These are phyloP conservation scores for Nicotiana otophora DNA, from an alignment of 257 asterid species.

Conservation along the genomic window DNA sequence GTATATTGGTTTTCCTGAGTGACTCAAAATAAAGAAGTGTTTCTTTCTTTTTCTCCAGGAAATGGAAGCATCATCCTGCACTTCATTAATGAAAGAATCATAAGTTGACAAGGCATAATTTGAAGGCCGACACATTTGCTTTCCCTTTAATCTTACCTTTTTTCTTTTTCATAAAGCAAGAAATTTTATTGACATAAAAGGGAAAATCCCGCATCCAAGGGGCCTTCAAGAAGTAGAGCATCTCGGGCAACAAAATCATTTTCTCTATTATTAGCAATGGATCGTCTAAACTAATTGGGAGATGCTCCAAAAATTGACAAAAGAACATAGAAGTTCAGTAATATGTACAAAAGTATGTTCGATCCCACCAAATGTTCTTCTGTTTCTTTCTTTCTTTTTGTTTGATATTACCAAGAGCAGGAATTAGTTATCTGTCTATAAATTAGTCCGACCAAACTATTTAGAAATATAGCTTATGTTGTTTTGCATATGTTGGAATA, in stretches of 20 bases:
- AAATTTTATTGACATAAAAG: neutral
- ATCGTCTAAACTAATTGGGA: neutral
- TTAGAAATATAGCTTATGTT: neutral
- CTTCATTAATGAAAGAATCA: constrained; percentile 26
- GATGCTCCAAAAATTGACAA: neutral
- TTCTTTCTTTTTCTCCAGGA: constrained; percentile 98
- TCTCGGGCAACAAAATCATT: neutral
- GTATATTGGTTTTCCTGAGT: constrained; percentile 93
- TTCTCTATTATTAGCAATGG: neutral
- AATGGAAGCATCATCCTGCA: constrained; percentile 87
- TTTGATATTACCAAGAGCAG: neutral
- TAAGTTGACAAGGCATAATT: neutral
- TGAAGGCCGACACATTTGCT: neutral
- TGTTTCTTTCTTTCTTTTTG: neutral
- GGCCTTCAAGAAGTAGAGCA: neutral
- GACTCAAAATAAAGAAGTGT: constrained; percentile 81
- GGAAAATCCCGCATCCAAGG: neutral
- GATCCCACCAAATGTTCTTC: neutral
- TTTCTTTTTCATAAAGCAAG: neutral
- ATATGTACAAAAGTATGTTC: neutral
- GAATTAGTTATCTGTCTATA: neutral
- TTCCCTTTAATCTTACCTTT: neutral
- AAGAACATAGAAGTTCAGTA: neutral
- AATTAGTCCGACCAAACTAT: neutral
- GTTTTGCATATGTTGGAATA: neutral